A percentile compares a stretch with the other conserved stretches of the same genome.
Conservation (phyloP, 2,329 filamentous ascomycete genomes). For the Ramularia endophylla region DNA sequence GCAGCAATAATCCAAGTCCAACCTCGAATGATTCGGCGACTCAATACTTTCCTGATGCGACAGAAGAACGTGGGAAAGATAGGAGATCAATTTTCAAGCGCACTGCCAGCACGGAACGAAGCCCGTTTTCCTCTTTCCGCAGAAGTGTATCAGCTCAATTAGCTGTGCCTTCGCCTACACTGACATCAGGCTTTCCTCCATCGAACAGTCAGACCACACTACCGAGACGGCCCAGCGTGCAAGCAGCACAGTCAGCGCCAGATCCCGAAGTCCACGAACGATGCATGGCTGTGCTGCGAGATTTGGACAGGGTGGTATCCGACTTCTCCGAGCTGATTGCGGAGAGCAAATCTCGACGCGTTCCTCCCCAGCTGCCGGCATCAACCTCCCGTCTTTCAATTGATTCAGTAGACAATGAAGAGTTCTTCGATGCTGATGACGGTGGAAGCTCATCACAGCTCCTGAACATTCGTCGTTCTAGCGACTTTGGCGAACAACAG, state of each 20-base stretch:
- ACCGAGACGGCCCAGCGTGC: conserved; percentile 18
- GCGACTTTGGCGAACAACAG: conserved; percentile 61
- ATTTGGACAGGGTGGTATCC: conserved; percentile 74
- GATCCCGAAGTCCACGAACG: conserved; percentile 64
- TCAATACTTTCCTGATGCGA: conserved; percentile 35
- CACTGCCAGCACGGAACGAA: conserved; percentile 56
- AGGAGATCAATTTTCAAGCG: conserved; percentile 87
- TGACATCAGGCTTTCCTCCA: conserved; percentile 15
- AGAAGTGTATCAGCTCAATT: conserved; percentile 51
- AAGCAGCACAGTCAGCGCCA: conserved; percentile 14
- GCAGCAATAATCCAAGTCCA: conserved; percentile 33
- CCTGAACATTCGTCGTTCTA: conserved; percentile 67
- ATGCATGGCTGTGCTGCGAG: conserved; percentile 73
- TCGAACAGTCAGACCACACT: conserved; percentile 33
- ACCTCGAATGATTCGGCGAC: conserved; percentile 35
- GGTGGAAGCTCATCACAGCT: conserved; percentile 55
- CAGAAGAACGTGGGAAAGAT: conserved; percentile 37
- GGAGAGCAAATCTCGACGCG: conserved; percentile 72
- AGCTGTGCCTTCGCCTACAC: conserved; percentile 40
- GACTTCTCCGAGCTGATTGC: conserved; percentile 75
- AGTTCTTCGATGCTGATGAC: conserved; percentile 90
- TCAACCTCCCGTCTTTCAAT: conserved; percentile 58
- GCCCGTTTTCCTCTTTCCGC: conserved; percentile 39
- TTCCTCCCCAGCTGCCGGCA: conserved; percentile 40
- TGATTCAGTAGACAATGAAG: conserved; percentile 74